Evolutionary conservation across 1,284 basidiomycete species (phyloP), one percentile per base, ranked within the genome.

Genomic region (Amylostereum areolatum): DNA sequence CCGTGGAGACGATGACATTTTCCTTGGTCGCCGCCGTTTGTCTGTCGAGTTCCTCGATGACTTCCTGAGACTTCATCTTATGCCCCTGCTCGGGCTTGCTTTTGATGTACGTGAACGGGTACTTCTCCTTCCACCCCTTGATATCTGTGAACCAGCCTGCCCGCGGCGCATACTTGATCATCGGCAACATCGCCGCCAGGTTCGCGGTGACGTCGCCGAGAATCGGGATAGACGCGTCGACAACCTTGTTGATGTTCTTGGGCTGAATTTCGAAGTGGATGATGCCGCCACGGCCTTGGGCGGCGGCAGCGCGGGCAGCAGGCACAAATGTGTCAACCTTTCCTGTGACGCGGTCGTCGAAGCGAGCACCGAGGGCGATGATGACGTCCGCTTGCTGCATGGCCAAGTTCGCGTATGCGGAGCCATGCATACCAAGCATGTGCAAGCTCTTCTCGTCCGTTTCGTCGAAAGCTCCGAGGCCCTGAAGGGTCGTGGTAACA

Each of bases 401-500:
- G 3, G 96, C 95, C 48, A 97, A 73, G 73, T 99, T 99, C 62
- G 97, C 96, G 62, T 98, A 98, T 2, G 95, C 94, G 11, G 85
- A 86, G 4, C 97, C 97, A 74, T 99, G 96, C 96, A 99, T 98
- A 57, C 96, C 96, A 50, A 99, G 83, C 96, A 99, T 98, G 70
- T 98, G 94, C 63, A 99, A 73, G 57, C 87, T 88, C 66, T 83
- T 84, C 50, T 87, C 83, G 68, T 93, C 81, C 52, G 78, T 80
- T 77, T 99, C 97, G 69, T 99, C 93, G 64, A 92, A 99, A 1
- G 89, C 86, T 52, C 96, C 97, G 36, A 99, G 85, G 52, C 95
- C 96, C 65, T 97, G 95, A 18, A 99, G 74, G 28, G 95, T 98
- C 12, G 96, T 99, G 50, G 92, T 97, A 36, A 99, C 95, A 49